A percentile compares a stretch with the other conserved stretches of the same genome.
Conservation (phyloP, 495 filamentous ascomycete genomes). For the Emericellopsis terricola region DNA sequence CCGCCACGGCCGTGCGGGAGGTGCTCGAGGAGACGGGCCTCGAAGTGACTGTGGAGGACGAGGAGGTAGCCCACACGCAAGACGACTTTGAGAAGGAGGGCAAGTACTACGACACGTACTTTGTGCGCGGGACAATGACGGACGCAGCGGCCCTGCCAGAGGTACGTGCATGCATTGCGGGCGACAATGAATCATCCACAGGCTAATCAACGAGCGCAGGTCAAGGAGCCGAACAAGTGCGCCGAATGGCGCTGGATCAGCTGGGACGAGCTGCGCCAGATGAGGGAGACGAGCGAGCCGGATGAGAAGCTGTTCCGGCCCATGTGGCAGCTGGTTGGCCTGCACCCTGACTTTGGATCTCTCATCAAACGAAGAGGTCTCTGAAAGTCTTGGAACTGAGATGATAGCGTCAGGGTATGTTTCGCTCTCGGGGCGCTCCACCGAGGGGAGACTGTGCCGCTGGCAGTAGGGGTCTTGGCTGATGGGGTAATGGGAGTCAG, state of each 20-base stretch:
- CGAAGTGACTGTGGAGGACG: slow-evolving; percentile 21
- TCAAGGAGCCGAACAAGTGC: slow-evolving; percentile 49
- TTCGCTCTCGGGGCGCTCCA: too few species aligned
- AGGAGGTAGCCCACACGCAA: slow-evolving; percentile 36
- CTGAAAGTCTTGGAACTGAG: too few species aligned
- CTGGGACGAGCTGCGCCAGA: slow-evolving; percentile 24
- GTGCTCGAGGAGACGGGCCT: slow-evolving; percentile 50
- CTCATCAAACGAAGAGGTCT: neutral
- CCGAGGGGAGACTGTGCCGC: too few species aligned
- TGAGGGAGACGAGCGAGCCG: slow-evolving; percentile 8
- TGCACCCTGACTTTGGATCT: slow-evolving; percentile 18
- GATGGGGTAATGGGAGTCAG: too few species aligned
- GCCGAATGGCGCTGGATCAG: slow-evolving; percentile 41
- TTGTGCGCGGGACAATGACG: slow-evolving; percentile 23
- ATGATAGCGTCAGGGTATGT: too few species aligned
- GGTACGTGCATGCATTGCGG: too few species aligned
- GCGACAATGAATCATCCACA: too few species aligned
- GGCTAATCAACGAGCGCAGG: too few species aligned
- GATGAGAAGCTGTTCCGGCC: slow-evolving; percentile 34
- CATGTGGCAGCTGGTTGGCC: slow-evolving; percentile 30
- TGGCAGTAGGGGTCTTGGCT: too few species aligned
- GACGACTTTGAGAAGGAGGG: slow-evolving; percentile 30
- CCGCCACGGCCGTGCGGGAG: slow-evolving; percentile 43
- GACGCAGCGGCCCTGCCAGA: too few species aligned
- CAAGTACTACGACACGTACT: slow-evolving; percentile 52